Evolutionary conservation across 129 eudicot species (phyloP), one percentile per base, ranked within the genome.

Genomic region (Artemisia argyi): DNA sequence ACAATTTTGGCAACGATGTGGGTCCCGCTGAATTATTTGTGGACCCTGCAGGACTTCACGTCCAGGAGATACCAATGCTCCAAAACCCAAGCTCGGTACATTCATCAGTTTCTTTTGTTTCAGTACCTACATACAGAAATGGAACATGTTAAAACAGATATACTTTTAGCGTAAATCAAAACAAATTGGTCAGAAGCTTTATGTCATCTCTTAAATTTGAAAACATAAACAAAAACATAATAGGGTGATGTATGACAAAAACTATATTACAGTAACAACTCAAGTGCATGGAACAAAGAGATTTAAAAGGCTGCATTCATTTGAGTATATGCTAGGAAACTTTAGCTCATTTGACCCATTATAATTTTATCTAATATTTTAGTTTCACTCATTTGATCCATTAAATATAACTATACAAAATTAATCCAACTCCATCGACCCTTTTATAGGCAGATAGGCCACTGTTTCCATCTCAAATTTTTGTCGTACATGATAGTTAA

Each of bases 1-100:
- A 67, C 97, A 94, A 59, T 88, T 90, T 22, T 84, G 84, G 82
- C 99, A 94, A 56, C 97, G 91, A 72, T 90, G 97, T 24, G 99
- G 93, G 59, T 88, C 97, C 48, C 91, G 97, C 9, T 90, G 93
- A 35, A 94, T 79, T 69, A 94, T 86, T 76, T 94, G 99, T 42
- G 96, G 99, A 68, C 97, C 94, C 22, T 81, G 78, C 24, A 91
- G 76, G 47, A 86, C 76, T 51, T 90, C 94, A 60, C 86, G 83
- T 10, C 97, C 97, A 2, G 96, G 88, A 57, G 96, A 94, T 73
- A 90, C 87, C 73, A 94, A 69, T 22, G 94, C 97, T 77, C 99
- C 99, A 66, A 94, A 85, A 24, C 97, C 97, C 80, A 94, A 79
- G 69, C 97, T 90, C 20, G 93, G 88, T 63, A 88, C 74, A 28